Evolutionary conservation across 192 early-diverging fungal genomes (phyloP).

Genomic region (Umbelopsis vinacea): DNA sequence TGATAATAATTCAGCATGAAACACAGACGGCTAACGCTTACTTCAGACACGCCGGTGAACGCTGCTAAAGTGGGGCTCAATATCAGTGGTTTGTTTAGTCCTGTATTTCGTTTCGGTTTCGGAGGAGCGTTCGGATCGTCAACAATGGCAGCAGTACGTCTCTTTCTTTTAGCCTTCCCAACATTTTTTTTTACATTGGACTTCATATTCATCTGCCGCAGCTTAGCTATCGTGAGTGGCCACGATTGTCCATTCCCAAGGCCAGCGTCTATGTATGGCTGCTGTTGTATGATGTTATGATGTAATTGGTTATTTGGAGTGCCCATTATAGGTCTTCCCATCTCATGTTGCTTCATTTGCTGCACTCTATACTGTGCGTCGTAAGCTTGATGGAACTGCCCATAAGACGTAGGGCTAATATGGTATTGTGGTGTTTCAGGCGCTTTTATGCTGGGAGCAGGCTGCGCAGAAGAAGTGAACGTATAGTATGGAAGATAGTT

Average conservation of each 20-base stretch:
- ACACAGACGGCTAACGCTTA: constrained; percentile 20
- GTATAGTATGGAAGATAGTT: background rate
- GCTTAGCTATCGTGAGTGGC: constrained; percentile 20
- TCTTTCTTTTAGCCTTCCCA: constrained; percentile 33
- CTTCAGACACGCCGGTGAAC: constrained; percentile 49
- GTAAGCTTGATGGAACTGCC: background rate
- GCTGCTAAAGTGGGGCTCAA: constrained; percentile 44
- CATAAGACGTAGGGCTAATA: background rate
- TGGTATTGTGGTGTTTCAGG: background rate
- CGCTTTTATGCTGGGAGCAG: background rate
- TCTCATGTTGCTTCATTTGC: background rate
- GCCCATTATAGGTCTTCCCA: background rate
- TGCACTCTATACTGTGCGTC: background rate
- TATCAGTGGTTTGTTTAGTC: constrained; percentile 52
- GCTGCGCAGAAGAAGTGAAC: background rate
- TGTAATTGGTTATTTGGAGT: constrained; percentile 11
- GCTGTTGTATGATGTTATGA: constrained; percentile 3
- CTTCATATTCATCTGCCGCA: constrained; percentile 23
- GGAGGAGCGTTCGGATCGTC: constrained; percentile 34
- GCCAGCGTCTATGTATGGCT: constrained; percentile 29
- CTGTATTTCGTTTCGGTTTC: constrained; percentile 46
- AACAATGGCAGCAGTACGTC: constrained; percentile 28
- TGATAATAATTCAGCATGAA: background rate
- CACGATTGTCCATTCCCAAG: constrained; percentile 7
- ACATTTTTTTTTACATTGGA: constrained; percentile 23